Conservation (phyloP, 257 asterid genomes). For the Catharanthus roseus region DNA sequence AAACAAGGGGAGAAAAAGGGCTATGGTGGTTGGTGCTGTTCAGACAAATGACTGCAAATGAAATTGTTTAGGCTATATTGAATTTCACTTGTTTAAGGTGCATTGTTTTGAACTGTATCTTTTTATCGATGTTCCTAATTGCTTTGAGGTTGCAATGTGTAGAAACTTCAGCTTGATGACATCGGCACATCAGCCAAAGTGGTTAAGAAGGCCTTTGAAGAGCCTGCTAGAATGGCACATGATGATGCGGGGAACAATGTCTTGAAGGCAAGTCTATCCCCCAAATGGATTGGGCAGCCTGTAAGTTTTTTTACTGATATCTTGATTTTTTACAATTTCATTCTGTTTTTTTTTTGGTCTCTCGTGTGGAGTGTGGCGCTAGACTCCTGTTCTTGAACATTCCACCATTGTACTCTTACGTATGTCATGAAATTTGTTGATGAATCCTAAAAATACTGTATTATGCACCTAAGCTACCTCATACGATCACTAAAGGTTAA, state of each 20-base stretch:
- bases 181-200: conserved; percentile 29
- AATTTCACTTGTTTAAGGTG: neutral
- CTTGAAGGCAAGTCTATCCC: conserved; percentile 26
- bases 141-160: conserved; percentile 28
- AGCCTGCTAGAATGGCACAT: conserved; percentile 23
- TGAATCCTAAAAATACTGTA: neutral
- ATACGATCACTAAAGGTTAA: neutral
- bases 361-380: neutral
- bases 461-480: neutral
- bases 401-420: neutral
- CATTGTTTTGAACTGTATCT: neutral
- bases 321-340: neutral
- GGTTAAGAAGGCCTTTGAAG: conserved; percentile 27
- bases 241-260: conserved; percentile 21
- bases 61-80: neutral
- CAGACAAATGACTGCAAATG: neutral
- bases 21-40: neutral
- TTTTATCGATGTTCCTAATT: neutral
- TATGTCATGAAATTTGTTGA: neutral
- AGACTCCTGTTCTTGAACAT: neutral
- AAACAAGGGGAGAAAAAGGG: neutral
- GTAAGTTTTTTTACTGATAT: conserved; percentile 32
- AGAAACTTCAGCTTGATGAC: conserved; percentile 48
- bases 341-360: neutral
- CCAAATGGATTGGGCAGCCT: conserved; percentile 41